These are phyloP conservation scores for Lobosporangium transversale DNA, from an alignment of 192 early-diverging fungal genomes.

Conservation along the genomic window DNA sequence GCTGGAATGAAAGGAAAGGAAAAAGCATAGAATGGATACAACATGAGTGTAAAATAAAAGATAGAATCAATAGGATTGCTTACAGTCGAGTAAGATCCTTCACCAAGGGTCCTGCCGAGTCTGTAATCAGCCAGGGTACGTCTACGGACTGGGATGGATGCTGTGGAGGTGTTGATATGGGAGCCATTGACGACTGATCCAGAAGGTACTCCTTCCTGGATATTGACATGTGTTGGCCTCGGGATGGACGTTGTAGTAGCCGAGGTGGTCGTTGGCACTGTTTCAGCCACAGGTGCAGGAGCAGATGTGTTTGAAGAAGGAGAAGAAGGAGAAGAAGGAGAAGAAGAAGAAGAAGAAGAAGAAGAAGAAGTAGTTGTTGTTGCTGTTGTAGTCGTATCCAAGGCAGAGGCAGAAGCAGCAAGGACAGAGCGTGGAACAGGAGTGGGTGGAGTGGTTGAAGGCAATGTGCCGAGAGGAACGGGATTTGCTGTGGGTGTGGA, in stretches of 20 bases:
- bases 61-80: neutral
- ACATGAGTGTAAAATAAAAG: too few species aligned
- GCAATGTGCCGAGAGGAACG: neutral
- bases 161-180: neutral
- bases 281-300: too few species aligned
- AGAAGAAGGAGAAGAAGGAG: neutral
- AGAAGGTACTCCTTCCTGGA: neutral
- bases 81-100: conserved; percentile 96
- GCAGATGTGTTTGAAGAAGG: too few species aligned
- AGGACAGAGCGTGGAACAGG: conserved; percentile 6
- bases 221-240: neutral
- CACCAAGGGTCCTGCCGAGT: conserved; percentile 86
- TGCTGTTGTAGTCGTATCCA: neutral
- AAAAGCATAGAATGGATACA: too few species aligned
- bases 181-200: neutral
- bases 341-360: neutral
- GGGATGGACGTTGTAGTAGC: neutral
- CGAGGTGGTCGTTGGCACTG: neutral
- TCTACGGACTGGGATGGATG: conserved; percentile 60
- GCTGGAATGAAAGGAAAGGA: too few species aligned
- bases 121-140: conserved; percentile 85
- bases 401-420: neutral
- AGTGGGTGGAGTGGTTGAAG: conserved; percentile 9
- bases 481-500: neutral
- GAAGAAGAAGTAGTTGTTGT: neutral